Percentiles rank a stretch among this genome's conserved stretches.
phyloP scores from a whole-genome alignment of 2,329 filamentous ascomycete species.

The Biscogniauxia sp. region DNA sequence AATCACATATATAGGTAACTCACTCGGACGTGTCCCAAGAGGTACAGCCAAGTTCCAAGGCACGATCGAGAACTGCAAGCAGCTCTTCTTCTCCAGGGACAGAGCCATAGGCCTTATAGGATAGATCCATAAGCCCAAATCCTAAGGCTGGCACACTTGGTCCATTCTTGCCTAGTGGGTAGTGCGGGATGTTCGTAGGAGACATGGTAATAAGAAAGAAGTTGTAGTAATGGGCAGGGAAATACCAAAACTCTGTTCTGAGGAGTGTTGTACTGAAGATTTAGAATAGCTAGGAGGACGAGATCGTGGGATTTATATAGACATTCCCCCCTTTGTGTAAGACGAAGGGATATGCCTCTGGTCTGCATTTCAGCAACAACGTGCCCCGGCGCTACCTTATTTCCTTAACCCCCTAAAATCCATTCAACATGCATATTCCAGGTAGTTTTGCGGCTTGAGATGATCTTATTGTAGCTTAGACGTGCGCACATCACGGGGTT shows the following conservation, averaged over 20 bases:
- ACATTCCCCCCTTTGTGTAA: neutral
- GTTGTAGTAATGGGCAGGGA: neutral
- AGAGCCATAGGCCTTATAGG: constrained; percentile 11
- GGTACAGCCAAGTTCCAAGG: constrained; percentile 39
- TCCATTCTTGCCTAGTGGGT: constrained; percentile 20
- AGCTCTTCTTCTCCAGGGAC: constrained; percentile 38
- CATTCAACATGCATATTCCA: neutral
- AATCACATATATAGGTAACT: constrained; percentile 1
- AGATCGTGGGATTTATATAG: neutral
- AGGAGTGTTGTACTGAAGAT: neutral
- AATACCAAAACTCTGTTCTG: neutral
- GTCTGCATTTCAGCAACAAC: too few relatives aligned
- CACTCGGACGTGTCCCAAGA: constrained; percentile 43
- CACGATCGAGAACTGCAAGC: constrained; percentile 43
- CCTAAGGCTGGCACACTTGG: constrained; percentile 21
- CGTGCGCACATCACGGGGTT: neutral
- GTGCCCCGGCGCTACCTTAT: neutral
- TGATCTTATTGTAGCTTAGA: too few relatives aligned
- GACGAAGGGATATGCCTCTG: too few relatives aligned
- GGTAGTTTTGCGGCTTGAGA: neutral
- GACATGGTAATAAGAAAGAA: neutral
- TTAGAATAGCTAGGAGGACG: neutral
- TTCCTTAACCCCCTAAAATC: neutral
- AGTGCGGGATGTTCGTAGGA: neutral
- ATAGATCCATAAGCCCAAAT: constrained; percentile 23